phyloP scores from a whole-genome alignment of 129 eudicot species.

The Flaveria brownii region DNA sequence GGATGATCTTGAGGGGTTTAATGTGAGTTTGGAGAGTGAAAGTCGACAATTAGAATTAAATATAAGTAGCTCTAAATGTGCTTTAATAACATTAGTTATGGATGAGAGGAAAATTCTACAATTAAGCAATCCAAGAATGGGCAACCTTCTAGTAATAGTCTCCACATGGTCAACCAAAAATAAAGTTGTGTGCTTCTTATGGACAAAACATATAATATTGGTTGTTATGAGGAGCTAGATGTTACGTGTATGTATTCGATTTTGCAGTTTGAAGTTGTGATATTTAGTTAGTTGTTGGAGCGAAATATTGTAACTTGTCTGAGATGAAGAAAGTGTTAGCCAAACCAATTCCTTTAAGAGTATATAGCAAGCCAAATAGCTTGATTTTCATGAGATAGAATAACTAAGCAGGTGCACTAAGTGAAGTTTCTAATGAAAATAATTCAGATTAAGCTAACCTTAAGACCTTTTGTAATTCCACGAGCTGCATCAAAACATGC shows the following conservation, averaged over 20 bases:
- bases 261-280: not conserved
- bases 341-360: not conserved
- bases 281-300: not conserved
- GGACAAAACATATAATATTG: too few species aligned
- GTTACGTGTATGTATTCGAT: not conserved
- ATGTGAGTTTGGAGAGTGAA: not conserved
- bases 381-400: not conserved
- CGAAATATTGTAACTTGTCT: not conserved
- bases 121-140: too few species aligned
- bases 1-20: not conserved
- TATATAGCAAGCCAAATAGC: not conserved
- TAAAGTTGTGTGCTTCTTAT: too few species aligned
- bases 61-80: not conserved
- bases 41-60: too few species aligned
- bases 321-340: not conserved
- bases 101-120: too few species aligned
- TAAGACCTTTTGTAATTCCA: constrained; percentile 73
- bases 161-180: too few species aligned
- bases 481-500: constrained; percentile 98
- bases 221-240: not conserved
- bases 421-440: not conserved
- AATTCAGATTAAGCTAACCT: constrained; percentile 45
- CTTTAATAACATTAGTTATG: too few species aligned
- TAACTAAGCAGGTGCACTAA: not conserved
- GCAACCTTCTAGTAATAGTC: too few species aligned